Evolutionary conservation across 2,329 filamentous ascomycete genomes (phyloP).

Genomic region (Venturia aucupariae): DNA sequence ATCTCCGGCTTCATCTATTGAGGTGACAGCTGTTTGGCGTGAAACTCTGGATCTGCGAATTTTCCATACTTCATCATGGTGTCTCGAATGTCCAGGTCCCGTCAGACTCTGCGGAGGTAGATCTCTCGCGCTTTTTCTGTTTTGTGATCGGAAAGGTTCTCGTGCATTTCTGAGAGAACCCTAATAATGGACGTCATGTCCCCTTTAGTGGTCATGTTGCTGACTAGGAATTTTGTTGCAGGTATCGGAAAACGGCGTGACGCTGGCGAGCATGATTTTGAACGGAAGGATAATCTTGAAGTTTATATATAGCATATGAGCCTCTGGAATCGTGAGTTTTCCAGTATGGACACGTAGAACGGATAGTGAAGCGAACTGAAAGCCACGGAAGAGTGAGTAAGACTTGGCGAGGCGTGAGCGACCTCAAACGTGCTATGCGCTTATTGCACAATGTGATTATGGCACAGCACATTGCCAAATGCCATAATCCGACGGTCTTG

Average conservation of each 20-base stretch:
- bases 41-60: background rate
- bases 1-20: background rate
- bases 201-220: background rate
- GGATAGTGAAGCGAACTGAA: background rate
- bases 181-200: background rate
- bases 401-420: background rate
- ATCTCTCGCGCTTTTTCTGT: background rate
- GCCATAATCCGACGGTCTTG: background rate
- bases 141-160: constrained; percentile 1
- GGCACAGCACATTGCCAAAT: background rate
- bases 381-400: background rate
- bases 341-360: background rate
- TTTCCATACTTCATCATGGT: background rate
- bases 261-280: background rate
- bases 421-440: background rate
- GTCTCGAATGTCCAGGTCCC: background rate
- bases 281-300: background rate
- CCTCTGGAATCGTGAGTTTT: background rate
- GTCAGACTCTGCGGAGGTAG: background rate
- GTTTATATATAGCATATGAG: background rate
- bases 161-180: background rate
- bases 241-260: background rate
- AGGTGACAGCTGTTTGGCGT: background rate
- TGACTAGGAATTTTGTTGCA: background rate
- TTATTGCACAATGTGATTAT: background rate